Evolutionary conservation across 176 grass and related monocot genomes (phyloP).

Genomic region (Aegilops bicornis): DNA sequence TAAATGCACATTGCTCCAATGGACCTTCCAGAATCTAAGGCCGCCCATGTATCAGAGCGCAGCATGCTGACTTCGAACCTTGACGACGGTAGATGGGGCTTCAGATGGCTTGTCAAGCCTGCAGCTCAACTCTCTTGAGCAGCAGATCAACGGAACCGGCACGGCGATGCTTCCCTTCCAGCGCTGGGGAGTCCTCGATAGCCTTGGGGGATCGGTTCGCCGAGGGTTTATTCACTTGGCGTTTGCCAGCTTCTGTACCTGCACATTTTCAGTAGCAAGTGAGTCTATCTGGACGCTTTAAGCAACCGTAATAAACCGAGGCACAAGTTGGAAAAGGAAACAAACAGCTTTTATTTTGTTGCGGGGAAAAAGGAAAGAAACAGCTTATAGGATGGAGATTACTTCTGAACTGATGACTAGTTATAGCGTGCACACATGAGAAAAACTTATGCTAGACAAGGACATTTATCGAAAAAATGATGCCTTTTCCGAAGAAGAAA

Average conservation of each 20-base stretch:
- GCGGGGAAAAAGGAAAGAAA: background rate
- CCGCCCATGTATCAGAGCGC: background rate
- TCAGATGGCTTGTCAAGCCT: slow-evolving; percentile 29
- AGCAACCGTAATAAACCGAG: background rate
- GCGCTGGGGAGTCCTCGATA: slow-evolving; percentile 4
- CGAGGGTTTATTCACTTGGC: slow-evolving; percentile 1
- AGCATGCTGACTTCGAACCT: background rate
- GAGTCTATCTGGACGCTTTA: background rate
- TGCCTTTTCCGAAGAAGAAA: background rate
- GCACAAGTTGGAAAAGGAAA: background rate
- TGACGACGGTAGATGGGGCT: background rate
- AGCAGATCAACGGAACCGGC: slow-evolving; percentile 23
- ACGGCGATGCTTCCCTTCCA: slow-evolving; percentile 27
- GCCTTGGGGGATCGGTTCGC: slow-evolving; percentile 24
- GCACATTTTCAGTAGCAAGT: slow-evolving; percentile 3
- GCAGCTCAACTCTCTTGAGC: slow-evolving; percentile 38
- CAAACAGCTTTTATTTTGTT: background rate
- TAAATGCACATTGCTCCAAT: background rate
- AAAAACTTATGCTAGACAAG: background rate
- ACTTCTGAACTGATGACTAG: background rate
- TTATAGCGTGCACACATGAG: background rate
- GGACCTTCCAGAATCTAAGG: background rate
- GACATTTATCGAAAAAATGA: background rate
- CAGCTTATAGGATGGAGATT: background rate
- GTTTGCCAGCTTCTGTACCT: slow-evolving; percentile 46